These are phyloP conservation scores for Nevesoporus exiguus DNA, from an alignment of 768 basidiomycete species.

Conservation along the genomic window DNA sequence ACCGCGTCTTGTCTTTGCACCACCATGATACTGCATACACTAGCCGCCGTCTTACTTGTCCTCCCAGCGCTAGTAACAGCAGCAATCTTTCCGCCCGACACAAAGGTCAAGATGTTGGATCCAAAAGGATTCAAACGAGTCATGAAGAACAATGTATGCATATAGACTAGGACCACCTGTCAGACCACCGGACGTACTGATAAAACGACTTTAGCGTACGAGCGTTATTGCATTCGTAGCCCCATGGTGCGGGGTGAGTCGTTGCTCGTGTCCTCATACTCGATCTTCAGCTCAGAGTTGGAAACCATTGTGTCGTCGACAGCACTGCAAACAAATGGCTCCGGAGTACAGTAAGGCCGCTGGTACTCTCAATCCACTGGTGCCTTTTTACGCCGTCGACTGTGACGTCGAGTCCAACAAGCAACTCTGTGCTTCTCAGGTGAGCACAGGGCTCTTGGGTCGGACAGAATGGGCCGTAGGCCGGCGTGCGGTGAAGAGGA, in stretches of 20 bases:
- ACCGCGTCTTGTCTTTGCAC: background rate
- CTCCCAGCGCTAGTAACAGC: constrained; percentile 40
- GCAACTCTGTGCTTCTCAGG: constrained; percentile 77
- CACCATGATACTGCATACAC: constrained; percentile 25
- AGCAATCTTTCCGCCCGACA: constrained; percentile 46
- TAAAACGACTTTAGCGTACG: constrained; percentile 49
- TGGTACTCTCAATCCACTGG: constrained; percentile 68
- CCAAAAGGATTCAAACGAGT: constrained; percentile 63
- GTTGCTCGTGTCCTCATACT: background rate
- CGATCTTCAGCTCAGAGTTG: background rate
- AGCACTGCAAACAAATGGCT: constrained; percentile 81
- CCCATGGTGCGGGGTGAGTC: constrained; percentile 86
- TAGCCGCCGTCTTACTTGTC: constrained; percentile 18
- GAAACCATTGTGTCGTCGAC: background rate
- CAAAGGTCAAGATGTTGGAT: constrained; percentile 72
- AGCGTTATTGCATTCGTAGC: constrained; percentile 87
- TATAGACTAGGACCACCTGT: background rate
- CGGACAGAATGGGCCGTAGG: too few relatives aligned
- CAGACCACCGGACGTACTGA: background rate
- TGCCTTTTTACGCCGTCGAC: constrained; percentile 91
- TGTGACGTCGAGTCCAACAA: constrained; percentile 85
- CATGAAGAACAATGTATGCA: constrained; percentile 72
- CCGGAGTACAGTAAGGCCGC: constrained; percentile 88
- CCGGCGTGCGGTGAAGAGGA: too few relatives aligned
- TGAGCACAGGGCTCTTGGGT: constrained; percentile 16